A percentile compares a stretch with the other conserved stretches of the same genome.
Evolutionary conservation across 345 rosid genomes (phyloP).

Genomic region (Rhizophora mangle): DNA sequence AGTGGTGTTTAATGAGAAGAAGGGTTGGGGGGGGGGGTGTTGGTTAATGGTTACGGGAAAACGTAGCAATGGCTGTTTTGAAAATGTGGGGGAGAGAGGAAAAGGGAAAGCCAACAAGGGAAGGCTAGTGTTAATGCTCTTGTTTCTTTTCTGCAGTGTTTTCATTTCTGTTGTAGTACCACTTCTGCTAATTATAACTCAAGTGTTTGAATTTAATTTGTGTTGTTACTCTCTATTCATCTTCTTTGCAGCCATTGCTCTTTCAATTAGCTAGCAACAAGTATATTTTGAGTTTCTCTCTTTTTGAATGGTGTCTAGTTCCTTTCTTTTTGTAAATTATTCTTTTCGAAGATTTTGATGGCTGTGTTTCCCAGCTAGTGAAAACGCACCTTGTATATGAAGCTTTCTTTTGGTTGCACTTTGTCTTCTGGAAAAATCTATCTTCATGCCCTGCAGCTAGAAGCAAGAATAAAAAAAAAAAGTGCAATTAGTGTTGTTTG

Average conservation of each 20-base stretch:
- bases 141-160: conserved; percentile 38
- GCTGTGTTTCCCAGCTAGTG: too few species aligned
- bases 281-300: neutral
- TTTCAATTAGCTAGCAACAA: neutral
- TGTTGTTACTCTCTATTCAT: conserved; percentile 23
- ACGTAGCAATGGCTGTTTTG: too few species aligned
- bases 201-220: conserved; percentile 27
- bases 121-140: conserved; percentile 63
- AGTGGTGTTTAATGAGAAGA: conserved; percentile 25
- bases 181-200: conserved; percentile 20
- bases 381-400: neutral
- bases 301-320: too few species aligned
- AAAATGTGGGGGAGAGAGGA: neutral
- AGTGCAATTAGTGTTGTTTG: too few species aligned
- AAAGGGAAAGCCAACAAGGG: neutral
- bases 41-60: neutral
- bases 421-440: too few species aligned
- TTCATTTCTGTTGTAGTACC: conserved; percentile 18
- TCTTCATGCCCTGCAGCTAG: too few species aligned
- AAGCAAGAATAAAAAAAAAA: too few species aligned
- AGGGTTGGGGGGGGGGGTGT: conserved; percentile 7
- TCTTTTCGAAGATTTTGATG: neutral
- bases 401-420: neutral
- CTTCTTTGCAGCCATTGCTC: conserved; percentile 2
- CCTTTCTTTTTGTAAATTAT: neutral